Evolutionary conservation across 345 rosid species (phyloP), one percentile per base, ranked within the genome.

Genomic region (Viola odorata): DNA sequence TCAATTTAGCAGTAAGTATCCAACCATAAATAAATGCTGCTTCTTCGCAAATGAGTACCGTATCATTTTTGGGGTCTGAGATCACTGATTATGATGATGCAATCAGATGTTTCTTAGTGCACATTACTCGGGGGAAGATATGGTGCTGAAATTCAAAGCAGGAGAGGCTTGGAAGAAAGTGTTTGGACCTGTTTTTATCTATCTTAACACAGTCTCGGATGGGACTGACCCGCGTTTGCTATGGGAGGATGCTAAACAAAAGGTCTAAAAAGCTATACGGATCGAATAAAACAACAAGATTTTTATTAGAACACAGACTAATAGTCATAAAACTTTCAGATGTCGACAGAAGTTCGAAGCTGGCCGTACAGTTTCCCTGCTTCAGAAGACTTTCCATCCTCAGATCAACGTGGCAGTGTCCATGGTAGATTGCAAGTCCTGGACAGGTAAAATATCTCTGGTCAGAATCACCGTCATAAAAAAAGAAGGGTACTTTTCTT

Each of bases 341-440:
- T 79, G 89, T 75, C 62, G 71, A 69, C 41, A 53, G 91, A 94
- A 78, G 87, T 77, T 37, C 75, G 86, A 65, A 87, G 78, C 57
- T 90, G 99, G 99, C 99, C 97, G 3, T 90, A 94, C 59, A 74
- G 71, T 68, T 94, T 94, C 69, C 96, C 96, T 14, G 88, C 94
- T 68, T 86, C 97, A 3, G 89, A 94, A 72, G 96, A 94, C 72
- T 90, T 83, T 69, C 82, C 67, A 15, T 78, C 73, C 63, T 52
- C 85, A 50, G 85, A 81, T 48, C 78, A 90, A 71, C 84, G 99
- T 58, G 99, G 99, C 60, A 70, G 66, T 47, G 72, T 81, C 66
- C 67, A 59, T 53, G 97, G 92, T 8, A 84, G 90, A 77, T 80
- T 94, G 45, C 76, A 82, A 53, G 78, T 94, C 50, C 74, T 41